Conservation (phyloP, 1,139 yeast species). For the Protomyces gravidus region DNA sequence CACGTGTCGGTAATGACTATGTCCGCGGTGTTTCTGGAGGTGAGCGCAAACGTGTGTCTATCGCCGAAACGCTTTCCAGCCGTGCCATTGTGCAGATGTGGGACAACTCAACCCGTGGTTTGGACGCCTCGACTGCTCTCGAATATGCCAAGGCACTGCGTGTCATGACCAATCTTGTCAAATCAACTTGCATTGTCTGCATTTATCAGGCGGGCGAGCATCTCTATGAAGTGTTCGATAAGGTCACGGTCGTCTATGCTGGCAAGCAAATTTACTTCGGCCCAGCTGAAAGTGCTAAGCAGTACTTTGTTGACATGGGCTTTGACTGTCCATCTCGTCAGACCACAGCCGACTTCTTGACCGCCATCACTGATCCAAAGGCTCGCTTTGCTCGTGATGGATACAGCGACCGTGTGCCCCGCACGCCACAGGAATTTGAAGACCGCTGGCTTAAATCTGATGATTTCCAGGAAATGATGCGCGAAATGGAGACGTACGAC, state of each 20-base stretch:
- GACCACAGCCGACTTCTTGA: constrained; percentile 60
- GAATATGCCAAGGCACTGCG: constrained; percentile 63
- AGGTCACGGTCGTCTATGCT: constrained; percentile 56
- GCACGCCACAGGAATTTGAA: constrained; percentile 56
- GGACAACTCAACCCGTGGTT: constrained; percentile 78
- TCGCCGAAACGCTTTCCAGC: constrained; percentile 63
- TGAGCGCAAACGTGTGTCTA: constrained; percentile 75
- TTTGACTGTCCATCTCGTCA: constrained; percentile 58
- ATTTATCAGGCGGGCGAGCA: constrained; percentile 67
- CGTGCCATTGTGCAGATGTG: constrained; percentile 59
- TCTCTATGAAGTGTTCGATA: constrained; percentile 59
- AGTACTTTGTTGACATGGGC: constrained; percentile 58
- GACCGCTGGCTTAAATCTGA: constrained; percentile 53
- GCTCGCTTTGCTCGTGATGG: constrained; percentile 50
- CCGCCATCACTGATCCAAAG: constrained; percentile 61
- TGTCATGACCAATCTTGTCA: constrained; percentile 55
- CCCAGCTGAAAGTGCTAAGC: constrained; percentile 50
- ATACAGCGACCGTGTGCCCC: constrained; percentile 53
- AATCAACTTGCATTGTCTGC: constrained; percentile 54
- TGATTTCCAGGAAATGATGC: constrained; percentile 45
- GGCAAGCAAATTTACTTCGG: constrained; percentile 62
- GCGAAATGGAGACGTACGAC: constrained; percentile 47
- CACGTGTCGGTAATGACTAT: constrained; percentile 66
- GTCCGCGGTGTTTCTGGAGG: constrained; percentile 82
- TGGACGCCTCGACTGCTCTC: constrained; percentile 69